Conservation (phyloP, 768 basidiomycete species). For the Rubroboletus satanas region DNA sequence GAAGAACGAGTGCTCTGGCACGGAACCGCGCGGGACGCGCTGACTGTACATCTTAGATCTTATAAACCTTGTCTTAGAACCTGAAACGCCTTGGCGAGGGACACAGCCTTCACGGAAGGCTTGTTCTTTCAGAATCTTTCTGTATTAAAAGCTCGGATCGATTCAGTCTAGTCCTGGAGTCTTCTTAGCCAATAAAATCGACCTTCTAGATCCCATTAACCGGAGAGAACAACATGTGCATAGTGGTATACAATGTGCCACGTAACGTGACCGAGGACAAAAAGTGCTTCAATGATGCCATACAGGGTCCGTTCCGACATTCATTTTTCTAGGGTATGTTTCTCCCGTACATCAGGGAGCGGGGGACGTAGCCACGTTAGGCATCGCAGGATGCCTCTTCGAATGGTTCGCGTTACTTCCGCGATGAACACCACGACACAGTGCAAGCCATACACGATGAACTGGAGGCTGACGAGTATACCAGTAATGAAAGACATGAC, state of each 20-base stretch:
- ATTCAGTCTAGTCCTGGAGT: not conserved
- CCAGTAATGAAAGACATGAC: constrained; percentile 57
- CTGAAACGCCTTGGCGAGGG: not conserved
- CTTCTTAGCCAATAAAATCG: not conserved
- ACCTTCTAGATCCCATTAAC: not conserved
- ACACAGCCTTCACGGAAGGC: not conserved
- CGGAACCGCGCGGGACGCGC: not conserved
- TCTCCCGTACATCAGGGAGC: constrained; percentile 9
- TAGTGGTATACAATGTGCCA: constrained; percentile 7
- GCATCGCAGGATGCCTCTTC: constrained; percentile 14
- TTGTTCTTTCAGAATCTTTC: no score
- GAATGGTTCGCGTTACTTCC: constrained; percentile 2
- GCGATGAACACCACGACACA: constrained; percentile 16
- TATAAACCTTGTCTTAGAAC: not conserved
- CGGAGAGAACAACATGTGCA: not conserved
- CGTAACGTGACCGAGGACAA: not conserved
- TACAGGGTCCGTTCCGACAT: not conserved
- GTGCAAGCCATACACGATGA: constrained; percentile 52
- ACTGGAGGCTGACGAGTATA: constrained; percentile 58
- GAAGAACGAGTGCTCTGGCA: not conserved
- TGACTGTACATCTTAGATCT: not conserved
- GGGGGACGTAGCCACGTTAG: constrained; percentile 10
- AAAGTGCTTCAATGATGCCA: not conserved
- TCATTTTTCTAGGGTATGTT: constrained; percentile 1
- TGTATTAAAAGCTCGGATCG: not conserved